Conservation (phyloP, 495 filamentous ascomycete species). For the Astrothelium subdiscretum region DNA sequence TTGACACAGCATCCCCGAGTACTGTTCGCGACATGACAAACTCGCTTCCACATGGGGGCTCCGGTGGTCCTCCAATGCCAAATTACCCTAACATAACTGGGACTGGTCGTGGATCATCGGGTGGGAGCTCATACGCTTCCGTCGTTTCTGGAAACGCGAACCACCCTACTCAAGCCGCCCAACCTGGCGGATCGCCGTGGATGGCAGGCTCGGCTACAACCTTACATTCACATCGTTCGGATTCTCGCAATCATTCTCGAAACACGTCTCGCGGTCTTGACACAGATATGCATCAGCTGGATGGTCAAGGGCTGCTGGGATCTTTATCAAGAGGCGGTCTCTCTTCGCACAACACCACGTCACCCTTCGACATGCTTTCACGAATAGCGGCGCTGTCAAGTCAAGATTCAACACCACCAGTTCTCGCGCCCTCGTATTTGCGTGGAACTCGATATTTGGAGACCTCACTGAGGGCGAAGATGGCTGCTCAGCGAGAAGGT, state of each 20-base stretch:
- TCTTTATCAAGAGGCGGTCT: not conserved
- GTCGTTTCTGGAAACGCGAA: slow-evolving; percentile 58
- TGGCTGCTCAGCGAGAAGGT: slow-evolving; percentile 41
- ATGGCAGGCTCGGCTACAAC: slow-evolving; percentile 7
- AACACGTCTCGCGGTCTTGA: slow-evolving; percentile 27
- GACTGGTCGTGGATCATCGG: slow-evolving; percentile 9
- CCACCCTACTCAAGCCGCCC: slow-evolving; percentile 50
- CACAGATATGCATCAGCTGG: slow-evolving; percentile 26
- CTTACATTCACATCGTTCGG: slow-evolving; percentile 8
- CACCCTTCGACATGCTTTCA: not conserved
- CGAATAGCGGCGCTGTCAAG: slow-evolving; percentile 14
- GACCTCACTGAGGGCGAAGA: slow-evolving; percentile 51
- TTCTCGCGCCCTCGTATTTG: slow-evolving; percentile 77
- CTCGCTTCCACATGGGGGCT: slow-evolving; percentile 21
- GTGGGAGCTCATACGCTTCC: slow-evolving; percentile 63
- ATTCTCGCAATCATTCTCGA: slow-evolving; percentile 19
- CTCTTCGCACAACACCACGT: not conserved
- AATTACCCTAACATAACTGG: slow-evolving; percentile 7
- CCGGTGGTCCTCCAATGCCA: slow-evolving; percentile 24
- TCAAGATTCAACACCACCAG: slow-evolving; percentile 27
- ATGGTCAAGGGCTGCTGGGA: slow-evolving; percentile 2
- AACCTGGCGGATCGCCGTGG: slow-evolving; percentile 34
- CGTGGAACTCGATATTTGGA: slow-evolving; percentile 65
- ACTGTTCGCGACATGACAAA: not conserved
- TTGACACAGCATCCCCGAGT: not conserved